Conservation (phyloP, 2,329 filamentous ascomycete species). For the Aspergillus latus region DNA sequence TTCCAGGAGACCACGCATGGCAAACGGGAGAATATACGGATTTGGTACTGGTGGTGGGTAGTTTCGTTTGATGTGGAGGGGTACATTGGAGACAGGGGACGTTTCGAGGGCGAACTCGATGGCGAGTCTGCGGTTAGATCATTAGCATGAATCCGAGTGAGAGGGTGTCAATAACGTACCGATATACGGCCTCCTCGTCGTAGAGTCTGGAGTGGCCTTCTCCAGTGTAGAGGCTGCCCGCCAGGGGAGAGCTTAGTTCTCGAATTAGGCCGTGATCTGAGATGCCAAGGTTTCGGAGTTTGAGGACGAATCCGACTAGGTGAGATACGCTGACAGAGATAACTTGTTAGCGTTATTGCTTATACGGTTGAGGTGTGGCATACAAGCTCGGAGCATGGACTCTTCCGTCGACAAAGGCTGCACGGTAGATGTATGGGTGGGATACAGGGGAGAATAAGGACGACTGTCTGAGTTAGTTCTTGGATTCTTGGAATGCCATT, state of each 20-base stretch:
- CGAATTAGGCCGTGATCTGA: conserved; percentile 91
- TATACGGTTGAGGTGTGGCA: conserved; percentile 2
- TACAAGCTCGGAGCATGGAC: conserved; percentile 89
- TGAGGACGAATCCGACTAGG: conserved; percentile 87
- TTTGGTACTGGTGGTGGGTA: conserved; percentile 56
- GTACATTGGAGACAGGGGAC: conserved; percentile 51
- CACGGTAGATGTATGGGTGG: conserved; percentile 91
- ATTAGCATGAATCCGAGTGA: neutral
- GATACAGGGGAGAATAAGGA: conserved; percentile 81
- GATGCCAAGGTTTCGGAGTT: conserved; percentile 88
- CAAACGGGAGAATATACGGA: conserved; percentile 90
- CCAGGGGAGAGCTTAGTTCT: conserved; percentile 82
- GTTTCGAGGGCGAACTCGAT: conserved; percentile 74
- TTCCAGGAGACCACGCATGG: conserved; percentile 88
- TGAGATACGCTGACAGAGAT: conserved; percentile 65
- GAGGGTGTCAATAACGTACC: conserved; percentile 46
- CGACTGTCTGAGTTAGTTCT: conserved; percentile 51
- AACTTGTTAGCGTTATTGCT: conserved; percentile 14
- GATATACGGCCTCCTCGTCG: conserved; percentile 83
- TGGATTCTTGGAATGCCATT: neutral
- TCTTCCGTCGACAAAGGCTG: conserved; percentile 93
- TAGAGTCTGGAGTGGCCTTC: conserved; percentile 94
- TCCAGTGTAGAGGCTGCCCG: conserved; percentile 85
- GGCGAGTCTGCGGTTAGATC: conserved; percentile 55
- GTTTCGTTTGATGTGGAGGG: conserved; percentile 55